Evolutionary conservation across 495 filamentous ascomycete species (phyloP), one percentile per base, ranked within the genome.

Genomic region (Friedmanniomyces simplex): DNA sequence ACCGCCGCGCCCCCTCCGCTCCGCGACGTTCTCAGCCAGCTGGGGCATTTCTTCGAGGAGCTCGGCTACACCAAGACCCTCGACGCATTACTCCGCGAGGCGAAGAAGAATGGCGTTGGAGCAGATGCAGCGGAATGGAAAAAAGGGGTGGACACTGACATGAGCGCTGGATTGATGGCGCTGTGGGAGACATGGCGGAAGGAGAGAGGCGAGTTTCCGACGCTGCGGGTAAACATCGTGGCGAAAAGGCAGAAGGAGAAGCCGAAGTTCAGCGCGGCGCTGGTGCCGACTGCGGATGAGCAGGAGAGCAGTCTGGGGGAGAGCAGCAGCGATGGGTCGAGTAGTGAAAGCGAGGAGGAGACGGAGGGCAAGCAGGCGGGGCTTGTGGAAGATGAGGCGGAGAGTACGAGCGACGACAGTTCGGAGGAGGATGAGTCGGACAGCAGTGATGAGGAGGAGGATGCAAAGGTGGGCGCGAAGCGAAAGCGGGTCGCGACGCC

Each of bases 401-500:
- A 57, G 25, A 57, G 24, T n/a, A 32, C 24, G 22, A 56, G 54
- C 14, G 32, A 55, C 7, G 52, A 51, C 22, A 42, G 16, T 37
- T 54, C 50, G 10, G 52, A 52, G 13, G 32, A 39, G 1, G 51
- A 30, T 11, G 41, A 49, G 18, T 48, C 50, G 3, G 55, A 58
- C 39, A 47, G 46, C 36, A 45, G 34, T 14, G 58, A 62, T 1
- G 57, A 57, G 11, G 36, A 43, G 1, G 48, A 46, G 20, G 49
- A 41, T 13, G 47, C 51, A 22, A 32, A 59, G 46, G 37, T 22
- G 7, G 54, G 58, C 16, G n/a, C 14, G 26, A 64, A 64, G 53
- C 36, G 61, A 18, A 64, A 64, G 48, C 18, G 61, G n/a, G 43
- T 21, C 6, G 43, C 41, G 7, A 62, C 55, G 46, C 52, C 63